A percentile compares a stretch with the other conserved stretches of the same genome.
phyloP scores from a whole-genome alignment of 164 flowering plant species.

The Nelumbo lutea region DNA sequence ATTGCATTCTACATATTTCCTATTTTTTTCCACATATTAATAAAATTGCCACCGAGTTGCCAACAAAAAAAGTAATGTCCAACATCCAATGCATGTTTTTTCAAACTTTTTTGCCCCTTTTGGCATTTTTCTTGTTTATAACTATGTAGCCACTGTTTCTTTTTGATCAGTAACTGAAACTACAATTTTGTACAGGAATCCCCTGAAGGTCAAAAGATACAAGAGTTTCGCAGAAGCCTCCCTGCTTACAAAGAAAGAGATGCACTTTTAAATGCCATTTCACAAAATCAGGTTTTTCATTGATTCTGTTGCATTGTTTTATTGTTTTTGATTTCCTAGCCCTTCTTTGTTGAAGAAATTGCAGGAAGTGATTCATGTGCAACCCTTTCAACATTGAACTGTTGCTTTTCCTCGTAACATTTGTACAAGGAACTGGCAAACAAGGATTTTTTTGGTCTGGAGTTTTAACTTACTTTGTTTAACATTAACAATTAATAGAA shows the following conservation, averaged over 20 bases:
- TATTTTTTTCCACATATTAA: too few relatives aligned
- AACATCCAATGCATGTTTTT: too few relatives aligned
- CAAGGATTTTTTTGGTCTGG: too few relatives aligned
- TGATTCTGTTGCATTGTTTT: neutral
- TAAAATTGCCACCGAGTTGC: too few relatives aligned
- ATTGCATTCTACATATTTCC: too few relatives aligned
- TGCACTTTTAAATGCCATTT: slow-evolving; percentile 58
- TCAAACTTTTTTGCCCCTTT: too few relatives aligned
- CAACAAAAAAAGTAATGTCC: too few relatives aligned
- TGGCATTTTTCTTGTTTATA: neutral
- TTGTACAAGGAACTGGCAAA: too few relatives aligned
- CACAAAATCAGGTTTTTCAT: slow-evolving; percentile 63
- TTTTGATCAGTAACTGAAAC: neutral
- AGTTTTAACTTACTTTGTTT: too few relatives aligned
- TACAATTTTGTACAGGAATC: slow-evolving; percentile 47
- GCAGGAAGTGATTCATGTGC: neutral
- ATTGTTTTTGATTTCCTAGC: neutral
- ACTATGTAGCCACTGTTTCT: neutral
- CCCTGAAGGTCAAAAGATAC: slow-evolving; percentile 63
- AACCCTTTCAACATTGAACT: neutral
- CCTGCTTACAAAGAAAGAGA: slow-evolving; percentile 86
- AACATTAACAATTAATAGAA: too few relatives aligned
- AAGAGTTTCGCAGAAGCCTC: slow-evolving; percentile 67
- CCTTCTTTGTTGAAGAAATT: neutral
- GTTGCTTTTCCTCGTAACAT: too few relatives aligned